Evolutionary conservation across 495 filamentous ascomycete genomes (phyloP), one percentile per base, ranked within the genome.

Genomic region (Choiromyces venosus): DNA sequence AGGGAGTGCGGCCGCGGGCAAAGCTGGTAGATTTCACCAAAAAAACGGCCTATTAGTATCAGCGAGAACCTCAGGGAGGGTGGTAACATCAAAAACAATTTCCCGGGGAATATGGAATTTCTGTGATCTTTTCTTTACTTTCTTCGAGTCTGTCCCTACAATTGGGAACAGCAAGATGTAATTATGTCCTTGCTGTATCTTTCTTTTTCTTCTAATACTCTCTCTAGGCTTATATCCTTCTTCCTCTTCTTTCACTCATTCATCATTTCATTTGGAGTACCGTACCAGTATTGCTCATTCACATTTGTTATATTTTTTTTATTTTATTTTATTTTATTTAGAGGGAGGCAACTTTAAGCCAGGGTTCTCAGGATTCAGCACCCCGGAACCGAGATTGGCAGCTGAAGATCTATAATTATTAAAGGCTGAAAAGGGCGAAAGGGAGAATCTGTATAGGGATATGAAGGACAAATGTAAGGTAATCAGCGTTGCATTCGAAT

Each of bases 1-100:
- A 77, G 36, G 10, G 69, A 33, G 44, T 65, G 46, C 74, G 69
- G 52, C 75, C 69, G 40, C 75, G 75, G 25, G 75, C 75, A 46
- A 77, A 77, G 38, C 75, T 77, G 21, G 75, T 77, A 8, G 75
- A 77, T 73, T 77, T 77, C 35, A 77, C 75, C 12, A 77, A 77
- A 56, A n/a, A 77, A 77, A n/a, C 71, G 75, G 33, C 75, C 75
- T 56, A 70, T 77, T 61, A 69, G 75, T 69, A 77, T 77, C 19
- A 77, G 74, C 16, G 75, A 77, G 37, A 73, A 77, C 65, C 67
- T 40, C 37, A 68, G 68, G 12, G 75, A 72, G 9, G 75, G 76
- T 65, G 69, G 76, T 37, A 64, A 74, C 67, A 76, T 70, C 21
- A 73, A 73, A 19, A 52, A 69, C 21, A 77, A 69, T 39, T 77